Evolutionary conservation across 106 monocot genomes (phyloP).

Genomic region (Iris macrosiphon): DNA sequence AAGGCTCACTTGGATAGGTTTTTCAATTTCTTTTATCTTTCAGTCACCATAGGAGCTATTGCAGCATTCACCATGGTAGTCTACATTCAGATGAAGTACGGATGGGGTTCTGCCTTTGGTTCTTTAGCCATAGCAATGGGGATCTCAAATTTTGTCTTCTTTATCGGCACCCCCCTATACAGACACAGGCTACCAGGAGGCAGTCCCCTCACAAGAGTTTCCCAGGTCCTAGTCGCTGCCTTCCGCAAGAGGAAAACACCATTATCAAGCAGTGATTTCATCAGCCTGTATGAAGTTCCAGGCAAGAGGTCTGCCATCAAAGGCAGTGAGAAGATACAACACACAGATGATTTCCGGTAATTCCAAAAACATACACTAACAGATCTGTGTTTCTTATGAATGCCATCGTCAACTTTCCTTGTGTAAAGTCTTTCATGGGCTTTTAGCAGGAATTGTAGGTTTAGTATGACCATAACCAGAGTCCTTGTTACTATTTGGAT

Average conservation of each 20-base stretch:
- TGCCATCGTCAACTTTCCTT: too few species aligned
- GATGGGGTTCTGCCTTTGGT: slow-evolving; percentile 88
- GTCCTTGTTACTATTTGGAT: too few species aligned
- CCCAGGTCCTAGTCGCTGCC: slow-evolving; percentile 85
- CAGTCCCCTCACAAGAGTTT: slow-evolving; percentile 76
- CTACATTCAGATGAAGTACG: slow-evolving; percentile 71
- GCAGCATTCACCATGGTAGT: slow-evolving; percentile 83
- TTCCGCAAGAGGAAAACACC: slow-evolving; percentile 58
- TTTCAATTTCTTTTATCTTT: slow-evolving; percentile 90
- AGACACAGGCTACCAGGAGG: slow-evolving; percentile 80
- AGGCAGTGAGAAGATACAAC: slow-evolving; percentile 82
- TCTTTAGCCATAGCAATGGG: slow-evolving; percentile 78
- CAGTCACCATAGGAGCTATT: slow-evolving; percentile 82
- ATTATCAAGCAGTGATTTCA: slow-evolving; percentile 35
- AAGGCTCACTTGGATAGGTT: slow-evolving; percentile 65
- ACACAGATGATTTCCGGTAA: slow-evolving; percentile 78
- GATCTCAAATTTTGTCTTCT: slow-evolving; percentile 68
- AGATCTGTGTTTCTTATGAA: neutral
- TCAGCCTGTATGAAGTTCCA: slow-evolving; percentile 69
- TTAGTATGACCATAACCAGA: too few species aligned
- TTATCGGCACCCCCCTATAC: slow-evolving; percentile 72
- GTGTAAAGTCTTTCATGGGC: too few species aligned
- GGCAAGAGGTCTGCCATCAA: slow-evolving; percentile 75
- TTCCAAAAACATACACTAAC: neutral
- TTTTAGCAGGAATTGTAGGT: too few species aligned